Percentiles rank a stretch among this genome's conserved stretches.
Evolutionary conservation across 352 stramenopile genomes (phyloP).

Genomic region (Pythium oligandrum): DNA sequence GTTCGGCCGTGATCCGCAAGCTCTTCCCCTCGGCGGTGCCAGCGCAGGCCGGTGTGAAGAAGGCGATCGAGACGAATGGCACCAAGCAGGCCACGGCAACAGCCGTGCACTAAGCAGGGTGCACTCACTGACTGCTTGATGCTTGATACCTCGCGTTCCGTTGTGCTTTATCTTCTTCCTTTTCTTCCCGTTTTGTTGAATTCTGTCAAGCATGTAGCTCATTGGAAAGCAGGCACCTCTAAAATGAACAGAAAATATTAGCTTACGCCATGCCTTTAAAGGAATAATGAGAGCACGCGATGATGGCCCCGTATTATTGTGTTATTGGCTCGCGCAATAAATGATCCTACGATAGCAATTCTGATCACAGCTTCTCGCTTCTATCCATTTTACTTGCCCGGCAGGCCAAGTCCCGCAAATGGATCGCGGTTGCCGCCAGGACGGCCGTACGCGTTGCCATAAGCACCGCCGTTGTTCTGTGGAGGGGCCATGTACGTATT

Average conservation of each 20-base stretch:
- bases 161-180: too few relatives aligned
- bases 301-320: too few relatives aligned
- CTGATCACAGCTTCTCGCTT: background rate
- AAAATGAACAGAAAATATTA: too few relatives aligned
- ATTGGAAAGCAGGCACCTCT: too few relatives aligned
- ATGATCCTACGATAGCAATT: too few relatives aligned
- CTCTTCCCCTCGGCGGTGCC: conserved; percentile 29
- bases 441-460: conserved; percentile 9
- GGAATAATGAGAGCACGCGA: too few relatives aligned
- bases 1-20: conserved; percentile 66
- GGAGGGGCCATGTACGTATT: conserved; percentile 25
- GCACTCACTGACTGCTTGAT: too few relatives aligned
- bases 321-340: too few relatives aligned
- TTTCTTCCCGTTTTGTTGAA: too few relatives aligned
- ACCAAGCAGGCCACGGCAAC: conserved; percentile 11
- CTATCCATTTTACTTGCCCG: conserved; percentile 25
- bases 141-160: too few relatives aligned
- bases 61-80: conserved; percentile 8
- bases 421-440: conserved; percentile 37
- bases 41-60: conserved; percentile 3
- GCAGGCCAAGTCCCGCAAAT: conserved; percentile 71
- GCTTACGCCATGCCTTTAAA: too few relatives aligned
- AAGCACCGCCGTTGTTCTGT: conserved; percentile 9
- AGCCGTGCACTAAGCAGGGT: conserved; percentile 1
- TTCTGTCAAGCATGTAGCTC: too few relatives aligned